Percentiles rank a stretch among this genome's conserved stretches.
Conservation (phyloP, 140 eudicot species). For the Stevia rebaudiana region DNA sequence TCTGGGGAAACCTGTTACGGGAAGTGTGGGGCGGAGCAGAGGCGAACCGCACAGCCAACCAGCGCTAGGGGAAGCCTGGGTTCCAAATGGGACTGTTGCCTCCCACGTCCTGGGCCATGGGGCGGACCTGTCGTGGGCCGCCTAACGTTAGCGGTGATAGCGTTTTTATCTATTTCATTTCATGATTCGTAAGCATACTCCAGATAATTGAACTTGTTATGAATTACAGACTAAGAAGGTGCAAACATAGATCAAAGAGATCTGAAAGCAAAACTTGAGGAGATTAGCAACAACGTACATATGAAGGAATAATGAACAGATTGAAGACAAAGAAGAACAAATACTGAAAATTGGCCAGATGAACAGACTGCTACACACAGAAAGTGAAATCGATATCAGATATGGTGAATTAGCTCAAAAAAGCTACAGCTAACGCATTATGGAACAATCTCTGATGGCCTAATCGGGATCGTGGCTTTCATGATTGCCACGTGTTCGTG, state of each 20-base stretch:
- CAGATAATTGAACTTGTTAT: neutral
- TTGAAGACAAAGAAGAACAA: conserved; percentile 55
- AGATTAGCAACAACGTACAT: conserved; percentile 41
- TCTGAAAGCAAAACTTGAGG: conserved; percentile 30
- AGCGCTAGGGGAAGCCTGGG: too few relatives aligned
- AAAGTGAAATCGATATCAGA: conserved; percentile 54
- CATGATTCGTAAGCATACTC: neutral
- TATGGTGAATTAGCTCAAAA: conserved; percentile 77
- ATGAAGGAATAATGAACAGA: conserved; percentile 43
- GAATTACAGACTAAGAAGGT: conserved; percentile 47
- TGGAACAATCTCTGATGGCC: conserved; percentile 45
- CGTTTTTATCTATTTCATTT: too few relatives aligned
- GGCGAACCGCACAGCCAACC: too few relatives aligned
- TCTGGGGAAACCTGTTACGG: too few relatives aligned
- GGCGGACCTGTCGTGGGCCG: too few relatives aligned
- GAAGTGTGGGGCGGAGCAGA: too few relatives aligned
- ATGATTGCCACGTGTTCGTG: too few relatives aligned
- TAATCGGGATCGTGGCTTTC: too few relatives aligned
- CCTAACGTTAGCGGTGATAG: too few relatives aligned
- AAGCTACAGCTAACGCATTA: conserved; percentile 66
- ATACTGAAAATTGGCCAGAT: conserved; percentile 36
- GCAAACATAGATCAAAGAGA: conserved; percentile 39
- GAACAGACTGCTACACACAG: conserved; percentile 55
- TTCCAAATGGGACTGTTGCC: too few relatives aligned
- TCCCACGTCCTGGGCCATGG: too few relatives aligned